Percentiles rank a stretch among this genome's conserved stretches.
Conservation (phyloP, 169 alveolate species). For the Plasmodium yoelii region DNA sequence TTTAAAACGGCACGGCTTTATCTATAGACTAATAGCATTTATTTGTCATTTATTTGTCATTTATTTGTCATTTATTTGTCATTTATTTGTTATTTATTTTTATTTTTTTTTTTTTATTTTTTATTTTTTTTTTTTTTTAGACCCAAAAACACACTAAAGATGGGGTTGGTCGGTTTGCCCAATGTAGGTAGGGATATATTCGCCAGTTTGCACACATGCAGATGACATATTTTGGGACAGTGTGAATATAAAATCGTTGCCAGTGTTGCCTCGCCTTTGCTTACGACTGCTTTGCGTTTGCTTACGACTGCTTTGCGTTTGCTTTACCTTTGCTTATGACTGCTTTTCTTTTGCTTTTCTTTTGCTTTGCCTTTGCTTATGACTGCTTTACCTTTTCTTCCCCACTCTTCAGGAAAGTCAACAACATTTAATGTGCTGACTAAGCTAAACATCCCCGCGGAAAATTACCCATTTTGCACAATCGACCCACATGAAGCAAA, state of each 20-base stretch:
- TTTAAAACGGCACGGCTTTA: no score
- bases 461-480: constrained; percentile 97
- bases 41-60: no score
- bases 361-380: no score
- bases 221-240: neutral
- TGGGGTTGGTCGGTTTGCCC: constrained; percentile 99
- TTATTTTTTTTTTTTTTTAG: constrained; percentile 55
- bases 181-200: constrained; percentile 96
- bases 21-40: no score
- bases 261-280: no score
- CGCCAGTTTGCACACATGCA: constrained; percentile 78
- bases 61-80: no score
- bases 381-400: constrained; percentile 80
- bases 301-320: no score
- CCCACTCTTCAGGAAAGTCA: constrained; percentile 92
- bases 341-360: constrained; percentile 89
- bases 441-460: constrained; percentile 96
- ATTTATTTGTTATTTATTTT: no score
- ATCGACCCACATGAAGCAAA: constrained; percentile 98
- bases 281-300: no score
- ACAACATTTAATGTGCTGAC: constrained; percentile 97
- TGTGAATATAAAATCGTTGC: constrained; percentile 11
- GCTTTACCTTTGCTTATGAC: no score
- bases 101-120: no score
- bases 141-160: constrained; percentile 93